These are phyloP conservation scores for Bathelium albidoporum DNA, from an alignment of 495 filamentous ascomycete species.

Conservation along the genomic window DNA sequence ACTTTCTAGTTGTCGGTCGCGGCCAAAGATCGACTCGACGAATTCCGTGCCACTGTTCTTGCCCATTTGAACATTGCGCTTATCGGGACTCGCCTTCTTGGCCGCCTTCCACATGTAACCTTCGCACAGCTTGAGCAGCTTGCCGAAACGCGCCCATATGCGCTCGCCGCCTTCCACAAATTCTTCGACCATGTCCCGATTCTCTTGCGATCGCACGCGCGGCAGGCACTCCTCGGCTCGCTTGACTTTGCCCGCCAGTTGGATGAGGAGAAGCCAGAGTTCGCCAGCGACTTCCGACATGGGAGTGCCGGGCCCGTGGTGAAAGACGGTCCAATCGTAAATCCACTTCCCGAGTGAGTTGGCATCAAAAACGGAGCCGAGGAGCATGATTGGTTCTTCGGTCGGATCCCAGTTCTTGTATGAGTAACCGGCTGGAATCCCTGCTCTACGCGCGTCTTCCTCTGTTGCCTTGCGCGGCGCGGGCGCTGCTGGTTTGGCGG, in stretches of 20 bases:
- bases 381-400: slow-evolving; percentile 83
- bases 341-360: slow-evolving; percentile 98
- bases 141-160: slow-evolving; percentile 75
- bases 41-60: slow-evolving; percentile 93
- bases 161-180: slow-evolving; percentile 88
- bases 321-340: slow-evolving; percentile 98
- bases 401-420: slow-evolving; percentile 98
- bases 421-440: slow-evolving; percentile 85
- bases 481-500: slow-evolving; percentile 22
- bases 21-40: slow-evolving; percentile 91
- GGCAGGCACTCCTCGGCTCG: slow-evolving; percentile 73
- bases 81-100: slow-evolving; percentile 49
- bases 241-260: slow-evolving; percentile 93
- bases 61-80: slow-evolving; percentile 63
- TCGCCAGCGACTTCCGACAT: slow-evolving; percentile 91
- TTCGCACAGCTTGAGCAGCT: slow-evolving; percentile 81
- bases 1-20: slow-evolving; percentile 79
- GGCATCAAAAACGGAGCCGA: slow-evolving; percentile 94
- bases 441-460: slow-evolving; percentile 66
- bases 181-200: slow-evolving; percentile 73
- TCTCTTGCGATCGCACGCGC: slow-evolving; percentile 59
- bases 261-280: slow-evolving; percentile 89
- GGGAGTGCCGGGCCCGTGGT: slow-evolving; percentile 72
- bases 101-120: slow-evolving; percentile 81
- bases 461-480: slow-evolving; percentile 64